These are phyloP conservation scores for Ogataea chonburiensis DNA, from an alignment of 805 yeast species.

Conservation along the genomic window DNA sequence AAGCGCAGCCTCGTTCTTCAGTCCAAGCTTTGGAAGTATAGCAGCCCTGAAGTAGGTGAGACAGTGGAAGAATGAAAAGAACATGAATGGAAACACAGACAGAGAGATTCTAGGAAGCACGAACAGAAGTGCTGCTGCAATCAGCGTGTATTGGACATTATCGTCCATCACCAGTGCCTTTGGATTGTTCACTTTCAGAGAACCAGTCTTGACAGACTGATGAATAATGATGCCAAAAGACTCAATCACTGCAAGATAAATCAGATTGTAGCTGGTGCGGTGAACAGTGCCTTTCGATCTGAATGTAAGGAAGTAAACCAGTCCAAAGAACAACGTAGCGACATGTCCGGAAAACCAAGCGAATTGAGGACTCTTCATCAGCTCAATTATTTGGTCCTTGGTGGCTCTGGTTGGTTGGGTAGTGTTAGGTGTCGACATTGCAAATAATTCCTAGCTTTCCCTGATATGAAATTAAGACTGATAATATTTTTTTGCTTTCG, in stretches of 20 bases:
- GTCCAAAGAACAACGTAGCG: conserved; percentile 42
- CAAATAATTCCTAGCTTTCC: neutral
- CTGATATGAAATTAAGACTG: conserved; percentile 6
- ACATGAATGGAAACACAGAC: conserved; percentile 68
- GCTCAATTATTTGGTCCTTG: conserved; percentile 14
- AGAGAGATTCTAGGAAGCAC: conserved; percentile 59
- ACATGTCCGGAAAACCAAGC: conserved; percentile 73
- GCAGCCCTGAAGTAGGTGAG: conserved; percentile 65
- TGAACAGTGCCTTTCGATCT: conserved; percentile 35
- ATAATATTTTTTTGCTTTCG: conserved; percentile 11
- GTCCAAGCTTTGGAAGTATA: conserved; percentile 61
- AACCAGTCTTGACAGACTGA: conserved; percentile 49
- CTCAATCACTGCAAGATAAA: conserved; percentile 62
- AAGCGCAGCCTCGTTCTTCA: conserved; percentile 12
- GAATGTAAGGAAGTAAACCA: conserved; percentile 39
- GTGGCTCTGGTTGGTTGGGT: conserved; percentile 10
- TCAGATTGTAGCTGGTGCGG: conserved; percentile 51
- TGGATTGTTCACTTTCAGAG: conserved; percentile 22
- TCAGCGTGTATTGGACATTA: conserved; percentile 55
- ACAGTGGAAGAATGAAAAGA: conserved; percentile 81
- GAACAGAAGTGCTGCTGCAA: conserved; percentile 53
- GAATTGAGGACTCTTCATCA: conserved; percentile 55
- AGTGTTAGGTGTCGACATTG: conserved; percentile 11
- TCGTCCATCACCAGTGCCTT: conserved; percentile 43
- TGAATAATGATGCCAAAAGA: conserved; percentile 76